Conservation (phyloP, 2,329 filamentous ascomycete species). For the Huntiella omanensis region DNA sequence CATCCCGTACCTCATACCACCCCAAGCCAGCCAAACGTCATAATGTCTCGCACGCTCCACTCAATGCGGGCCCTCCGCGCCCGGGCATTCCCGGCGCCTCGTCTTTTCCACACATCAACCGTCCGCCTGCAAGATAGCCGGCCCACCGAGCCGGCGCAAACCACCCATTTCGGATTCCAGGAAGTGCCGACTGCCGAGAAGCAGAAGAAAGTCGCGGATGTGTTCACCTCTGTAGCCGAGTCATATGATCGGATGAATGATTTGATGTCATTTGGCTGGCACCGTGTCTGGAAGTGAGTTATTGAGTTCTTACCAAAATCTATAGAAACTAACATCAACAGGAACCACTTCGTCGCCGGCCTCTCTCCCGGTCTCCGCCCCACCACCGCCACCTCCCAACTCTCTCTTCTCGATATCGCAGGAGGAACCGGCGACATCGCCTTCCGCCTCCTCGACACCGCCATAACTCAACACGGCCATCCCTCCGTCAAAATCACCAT, state of each 20-base stretch:
- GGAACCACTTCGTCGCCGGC: constrained; percentile 79
- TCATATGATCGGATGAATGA: constrained; percentile 99
- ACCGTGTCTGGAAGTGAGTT: constrained; percentile 73
- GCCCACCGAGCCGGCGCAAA: background rate
- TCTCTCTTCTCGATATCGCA: constrained; percentile 83
- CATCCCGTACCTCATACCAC: too few relatives aligned
- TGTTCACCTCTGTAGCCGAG: constrained; percentile 88
- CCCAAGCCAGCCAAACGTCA: too few relatives aligned
- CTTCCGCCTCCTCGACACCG: constrained; percentile 84
- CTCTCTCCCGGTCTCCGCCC: constrained; percentile 60
- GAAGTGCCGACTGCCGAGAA: constrained; percentile 70
- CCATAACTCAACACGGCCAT: constrained; percentile 63
- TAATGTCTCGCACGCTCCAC: too few relatives aligned
- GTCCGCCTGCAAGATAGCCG: constrained; percentile 3
- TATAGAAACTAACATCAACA: background rate
- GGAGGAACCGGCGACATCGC: constrained; percentile 96
- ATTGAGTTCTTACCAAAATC: background rate
- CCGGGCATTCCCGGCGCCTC: background rate
- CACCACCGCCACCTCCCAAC: constrained; percentile 25
- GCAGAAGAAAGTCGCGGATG: constrained; percentile 50
- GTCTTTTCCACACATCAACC: background rate
- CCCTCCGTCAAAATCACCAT: constrained; percentile 63
- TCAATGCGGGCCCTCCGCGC: background rate
- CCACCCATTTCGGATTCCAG: constrained; percentile 79
- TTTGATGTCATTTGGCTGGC: constrained; percentile 93